phyloP scores from a whole-genome alignment of 805 yeast genomes.

The Ogataea wickerhamii region DNA sequence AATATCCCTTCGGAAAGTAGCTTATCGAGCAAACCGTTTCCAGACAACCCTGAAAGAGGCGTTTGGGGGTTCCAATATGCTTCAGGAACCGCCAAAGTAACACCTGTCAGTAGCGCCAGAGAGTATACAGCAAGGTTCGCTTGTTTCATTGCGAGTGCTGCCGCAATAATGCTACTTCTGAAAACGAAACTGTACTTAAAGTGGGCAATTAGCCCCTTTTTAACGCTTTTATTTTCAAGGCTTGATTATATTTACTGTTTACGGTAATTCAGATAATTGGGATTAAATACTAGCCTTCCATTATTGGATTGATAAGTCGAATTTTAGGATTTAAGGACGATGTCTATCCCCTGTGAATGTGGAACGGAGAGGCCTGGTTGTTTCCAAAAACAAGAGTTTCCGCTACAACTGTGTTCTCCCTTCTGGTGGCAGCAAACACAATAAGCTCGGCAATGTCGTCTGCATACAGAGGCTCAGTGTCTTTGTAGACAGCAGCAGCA shows the following conservation, averaged over 20 bases:
- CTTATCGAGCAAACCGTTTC: conserved; percentile 3
- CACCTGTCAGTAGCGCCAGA: too few species aligned
- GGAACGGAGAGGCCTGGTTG: conserved; percentile 78
- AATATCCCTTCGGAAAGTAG: conserved; percentile 5
- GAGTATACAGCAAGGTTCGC: too few species aligned
- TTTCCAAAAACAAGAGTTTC: conserved; percentile 81
- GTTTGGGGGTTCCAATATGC: background rate
- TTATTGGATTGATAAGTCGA: too few species aligned
- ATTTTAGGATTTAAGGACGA: too few species aligned
- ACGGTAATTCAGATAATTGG: too few species aligned
- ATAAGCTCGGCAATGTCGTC: conserved; percentile 75
- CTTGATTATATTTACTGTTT: too few species aligned
- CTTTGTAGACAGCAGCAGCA: conserved; percentile 64
- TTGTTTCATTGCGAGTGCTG: too few species aligned
- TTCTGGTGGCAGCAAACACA: conserved; percentile 63
- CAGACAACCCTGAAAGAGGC: background rate
- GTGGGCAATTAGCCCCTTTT: too few species aligned
- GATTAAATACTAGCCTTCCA: too few species aligned
- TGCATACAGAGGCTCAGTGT: conserved; percentile 66
- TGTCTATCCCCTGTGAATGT: conserved; percentile 43
- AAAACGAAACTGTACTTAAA: too few species aligned
- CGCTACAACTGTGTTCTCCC: conserved; percentile 69
- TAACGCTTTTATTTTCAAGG: too few species aligned
- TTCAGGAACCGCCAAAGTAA: background rate
- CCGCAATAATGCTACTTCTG: too few species aligned